Conservation (phyloP, 495 filamentous ascomycete genomes). For the Daldinia bambusicola region DNA sequence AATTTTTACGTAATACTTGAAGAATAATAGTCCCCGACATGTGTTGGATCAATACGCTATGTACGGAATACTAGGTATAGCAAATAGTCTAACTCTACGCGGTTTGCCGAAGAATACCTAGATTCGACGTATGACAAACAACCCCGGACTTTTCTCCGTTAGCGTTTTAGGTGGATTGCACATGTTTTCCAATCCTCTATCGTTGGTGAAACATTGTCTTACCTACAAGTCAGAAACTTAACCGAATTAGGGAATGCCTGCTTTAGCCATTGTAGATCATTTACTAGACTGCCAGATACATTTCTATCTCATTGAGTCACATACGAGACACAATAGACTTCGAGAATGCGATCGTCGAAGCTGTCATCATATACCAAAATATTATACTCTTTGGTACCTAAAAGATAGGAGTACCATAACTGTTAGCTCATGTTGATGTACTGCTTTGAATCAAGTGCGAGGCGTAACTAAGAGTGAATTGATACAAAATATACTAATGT, state of each 20-base stretch:
- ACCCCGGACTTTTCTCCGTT: slow-evolving; percentile 33
- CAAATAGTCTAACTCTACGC: neutral
- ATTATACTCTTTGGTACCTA: neutral
- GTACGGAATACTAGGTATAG: neutral
- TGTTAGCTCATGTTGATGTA: too few relatives aligned
- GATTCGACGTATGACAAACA: slow-evolving; percentile 1
- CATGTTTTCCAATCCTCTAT: slow-evolving; percentile 18
- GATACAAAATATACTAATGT: too few relatives aligned
- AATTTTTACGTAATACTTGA: neutral
- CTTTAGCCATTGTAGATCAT: slow-evolving; percentile 14
- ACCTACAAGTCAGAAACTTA: slow-evolving; percentile 28
- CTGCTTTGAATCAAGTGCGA: too few relatives aligned
- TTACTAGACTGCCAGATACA: neutral
- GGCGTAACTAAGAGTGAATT: too few relatives aligned
- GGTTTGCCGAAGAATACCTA: slow-evolving; percentile 7
- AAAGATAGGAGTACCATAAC: too few relatives aligned
- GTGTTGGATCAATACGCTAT: neutral
- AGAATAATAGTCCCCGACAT: neutral
- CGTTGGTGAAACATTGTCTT: slow-evolving; percentile 38
- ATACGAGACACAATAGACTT: neutral
- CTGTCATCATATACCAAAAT: neutral
- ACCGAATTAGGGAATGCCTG: slow-evolving; percentile 11
- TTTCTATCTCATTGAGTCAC: neutral
- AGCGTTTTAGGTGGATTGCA: slow-evolving; percentile 15
- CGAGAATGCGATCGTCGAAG: slow-evolving; percentile 1